Base-by-base conservation (phyloP, 2,329 filamentous ascomycete species). In the Ophiocordyceps sinensis region DNA sequence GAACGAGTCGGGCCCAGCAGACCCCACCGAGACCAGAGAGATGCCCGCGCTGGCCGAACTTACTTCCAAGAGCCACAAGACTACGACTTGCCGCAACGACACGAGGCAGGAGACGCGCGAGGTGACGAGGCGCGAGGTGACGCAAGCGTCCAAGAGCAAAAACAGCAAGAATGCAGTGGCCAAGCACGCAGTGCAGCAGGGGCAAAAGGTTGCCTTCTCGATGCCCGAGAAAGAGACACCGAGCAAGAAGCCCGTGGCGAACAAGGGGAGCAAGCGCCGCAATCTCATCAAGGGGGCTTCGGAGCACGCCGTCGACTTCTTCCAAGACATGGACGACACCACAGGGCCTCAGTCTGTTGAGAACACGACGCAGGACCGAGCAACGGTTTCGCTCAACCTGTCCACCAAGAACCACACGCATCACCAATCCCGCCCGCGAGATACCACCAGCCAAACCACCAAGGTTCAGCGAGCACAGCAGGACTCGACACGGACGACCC, bases 251-350 rank as follows among this genome's bases (percentile, higher is more conserved):
- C 51, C 60, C 28, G 43, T 58, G 10, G 62, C 63, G 9, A 67
- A 66, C 47, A 57, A 59, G 39, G 61, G 63, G 12, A 66, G 64
- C 57, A 67, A 66, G 51, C 60, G 63, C 8, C 59, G 60, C 23
- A 40, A 32, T 13, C 21, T 34, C n/a, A 34, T 17, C 23, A 35
- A 29, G 14, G 36, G 23, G 19, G 17, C 19, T 11, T 14, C 36
- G 8, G 14, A 13, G 17, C 17, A 15, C 11, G 36, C 19, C 12
- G 19, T 53, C 36, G 52, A 59, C 26, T 48, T 49, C 5, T 46
- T 56, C 17, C 51, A 54, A 9, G 57, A 61, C 3, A 47, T 50
- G 17, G 60, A 63, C 12, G 60, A 63, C 37, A 59, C 57, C 1
- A 61, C 60, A 7, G 60, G 48, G 10, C 47, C 58, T 19, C 61